phyloP scores from a whole-genome alignment of 441 rosid species.

The Melastoma candidum region DNA sequence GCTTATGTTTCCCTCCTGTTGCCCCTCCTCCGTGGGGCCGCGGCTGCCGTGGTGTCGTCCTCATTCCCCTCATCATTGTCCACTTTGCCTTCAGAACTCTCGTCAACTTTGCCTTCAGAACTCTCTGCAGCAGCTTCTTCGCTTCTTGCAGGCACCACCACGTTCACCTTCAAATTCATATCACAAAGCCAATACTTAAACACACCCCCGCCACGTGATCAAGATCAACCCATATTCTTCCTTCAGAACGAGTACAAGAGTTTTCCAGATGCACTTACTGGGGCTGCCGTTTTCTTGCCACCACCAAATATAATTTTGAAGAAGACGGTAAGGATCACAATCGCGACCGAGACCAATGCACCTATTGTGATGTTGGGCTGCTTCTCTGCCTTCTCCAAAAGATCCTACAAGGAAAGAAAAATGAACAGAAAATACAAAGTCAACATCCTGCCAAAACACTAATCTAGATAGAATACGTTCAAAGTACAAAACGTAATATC shows the following conservation, averaged over 20 bases:
- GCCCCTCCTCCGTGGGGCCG: slow-evolving; percentile 12
- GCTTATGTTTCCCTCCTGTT: slow-evolving; percentile 17
- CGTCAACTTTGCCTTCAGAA: slow-evolving; percentile 5
- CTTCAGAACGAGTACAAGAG: not conserved
- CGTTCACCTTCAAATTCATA: slow-evolving; percentile 15
- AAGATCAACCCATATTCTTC: not conserved
- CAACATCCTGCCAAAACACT: not conserved
- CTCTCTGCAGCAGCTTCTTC: slow-evolving; percentile 11
- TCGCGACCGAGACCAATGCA: slow-evolving; percentile 8
- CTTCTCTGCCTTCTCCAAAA: slow-evolving; percentile 18
- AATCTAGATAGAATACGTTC: not conserved
- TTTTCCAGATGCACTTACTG: not conserved
- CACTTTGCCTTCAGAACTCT: too few species aligned
- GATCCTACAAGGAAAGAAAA: slow-evolving; percentile 9
- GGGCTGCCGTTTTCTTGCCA: slow-evolving; percentile 13
- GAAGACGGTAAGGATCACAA: slow-evolving; percentile 9
- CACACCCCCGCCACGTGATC: not conserved
- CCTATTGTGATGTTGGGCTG: slow-evolving; percentile 18
- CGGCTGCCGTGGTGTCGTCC: slow-evolving; percentile 1
- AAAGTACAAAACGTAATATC: not conserved
- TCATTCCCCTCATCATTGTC: slow-evolving; percentile 10
- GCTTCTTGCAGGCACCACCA: not conserved
- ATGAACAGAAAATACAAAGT: not conserved
- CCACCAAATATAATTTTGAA: slow-evolving; percentile 12
- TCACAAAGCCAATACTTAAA: not conserved